Conservation (phyloP, 106 monocot genomes). For the Amphibolis antarctica region DNA sequence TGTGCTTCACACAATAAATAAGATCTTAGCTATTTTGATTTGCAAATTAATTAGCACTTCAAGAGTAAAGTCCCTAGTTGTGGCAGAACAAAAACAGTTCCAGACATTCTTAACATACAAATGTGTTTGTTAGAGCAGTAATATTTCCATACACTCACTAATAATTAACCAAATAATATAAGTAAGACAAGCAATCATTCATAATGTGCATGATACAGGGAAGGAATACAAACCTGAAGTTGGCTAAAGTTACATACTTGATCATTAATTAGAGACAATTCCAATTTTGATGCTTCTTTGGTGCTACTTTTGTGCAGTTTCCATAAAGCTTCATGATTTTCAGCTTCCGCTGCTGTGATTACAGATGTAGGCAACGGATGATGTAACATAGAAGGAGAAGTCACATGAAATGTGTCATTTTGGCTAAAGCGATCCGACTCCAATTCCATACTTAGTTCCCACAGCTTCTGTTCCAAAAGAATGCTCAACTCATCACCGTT, state of each 20-base stretch:
- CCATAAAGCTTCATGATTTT: slow-evolving; percentile 6
- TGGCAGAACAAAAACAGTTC: too few species aligned
- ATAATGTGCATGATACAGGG: neutral
- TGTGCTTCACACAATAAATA: too few species aligned
- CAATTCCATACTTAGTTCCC: slow-evolving; percentile 46
- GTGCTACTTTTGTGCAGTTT: slow-evolving; percentile 14
- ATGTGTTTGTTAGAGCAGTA: too few species aligned
- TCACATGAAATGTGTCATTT: neutral
- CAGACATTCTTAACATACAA: too few species aligned
- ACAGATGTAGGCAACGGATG: slow-evolving; percentile 15
- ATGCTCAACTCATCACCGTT: slow-evolving; percentile 63
- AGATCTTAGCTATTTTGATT: too few species aligned
- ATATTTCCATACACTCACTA: too few species aligned
- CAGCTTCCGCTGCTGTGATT: neutral
- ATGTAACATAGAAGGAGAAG: slow-evolving; percentile 22
- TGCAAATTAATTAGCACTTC: too few species aligned
- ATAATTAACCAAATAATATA: too few species aligned
- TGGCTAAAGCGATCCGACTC: slow-evolving; percentile 22
- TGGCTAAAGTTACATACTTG: slow-evolving; percentile 7
- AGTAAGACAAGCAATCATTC: too few species aligned
- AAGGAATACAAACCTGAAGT: neutral
- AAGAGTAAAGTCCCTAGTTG: too few species aligned
- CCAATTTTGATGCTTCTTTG: slow-evolving; percentile 1
- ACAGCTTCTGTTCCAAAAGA: slow-evolving; percentile 76
- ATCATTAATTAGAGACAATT: slow-evolving; percentile 10